These are phyloP conservation scores for Malassezia furfur DNA, from an alignment of 1,284 basidiomycete species.

Conservation along the genomic window DNA sequence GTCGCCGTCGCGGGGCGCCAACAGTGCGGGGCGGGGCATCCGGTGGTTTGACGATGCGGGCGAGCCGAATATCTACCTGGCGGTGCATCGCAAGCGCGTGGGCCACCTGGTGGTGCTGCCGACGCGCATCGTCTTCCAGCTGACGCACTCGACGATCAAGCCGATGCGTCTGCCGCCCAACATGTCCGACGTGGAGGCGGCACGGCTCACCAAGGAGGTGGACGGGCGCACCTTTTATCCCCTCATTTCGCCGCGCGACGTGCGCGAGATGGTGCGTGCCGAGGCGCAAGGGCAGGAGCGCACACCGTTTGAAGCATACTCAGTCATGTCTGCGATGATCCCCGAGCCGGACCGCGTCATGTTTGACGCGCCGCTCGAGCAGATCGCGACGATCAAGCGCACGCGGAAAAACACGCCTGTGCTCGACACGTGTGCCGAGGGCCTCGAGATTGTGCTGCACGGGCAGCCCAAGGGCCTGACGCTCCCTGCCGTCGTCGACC, in stretches of 20 bases:
- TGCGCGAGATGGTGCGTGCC: constrained; percentile 1
- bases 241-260: neutral
- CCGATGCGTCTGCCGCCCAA: neutral
- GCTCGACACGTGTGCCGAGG: constrained; percentile 10
- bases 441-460: constrained; percentile 14
- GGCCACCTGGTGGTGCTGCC: constrained; percentile 17
- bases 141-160: constrained; percentile 4
- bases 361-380: constrained; percentile 7
- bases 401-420: constrained; percentile 15
- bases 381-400: constrained; percentile 7
- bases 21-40: neutral
- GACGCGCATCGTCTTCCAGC: constrained; percentile 12
- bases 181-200: neutral
- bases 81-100: constrained; percentile 16
- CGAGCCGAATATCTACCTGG: constrained; percentile 3
- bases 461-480: neutral
- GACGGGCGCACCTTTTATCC: constrained; percentile 15
- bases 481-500: constrained; percentile 8
- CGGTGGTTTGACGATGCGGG: neutral
- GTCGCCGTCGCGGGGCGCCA: neutral
- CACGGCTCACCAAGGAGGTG: constrained; percentile 1
- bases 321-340: neutral
- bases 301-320: constrained; percentile 1
- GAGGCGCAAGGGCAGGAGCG: constrained; percentile 2
- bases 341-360: constrained; percentile 1